phyloP scores from a whole-genome alignment of 176 grass and related monocot species.

The Musa beccarii region DNA sequence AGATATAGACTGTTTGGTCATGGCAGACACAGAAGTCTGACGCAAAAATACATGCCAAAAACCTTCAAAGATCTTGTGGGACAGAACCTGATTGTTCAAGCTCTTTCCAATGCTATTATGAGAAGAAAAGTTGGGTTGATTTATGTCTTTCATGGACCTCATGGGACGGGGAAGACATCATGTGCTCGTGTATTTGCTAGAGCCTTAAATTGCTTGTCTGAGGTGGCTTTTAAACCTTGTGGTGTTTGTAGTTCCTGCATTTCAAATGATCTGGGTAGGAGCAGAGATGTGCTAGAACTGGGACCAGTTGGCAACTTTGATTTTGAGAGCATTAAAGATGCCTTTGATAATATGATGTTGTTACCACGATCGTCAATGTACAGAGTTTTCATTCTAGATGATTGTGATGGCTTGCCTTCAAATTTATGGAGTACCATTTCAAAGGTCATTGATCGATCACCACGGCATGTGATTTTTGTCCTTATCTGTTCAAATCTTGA shows the following conservation, averaged over 20 bases:
- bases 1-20: constrained; percentile 30
- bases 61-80: constrained; percentile 78
- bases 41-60: constrained; percentile 68
- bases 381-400: constrained; percentile 81
- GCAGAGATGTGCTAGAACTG: constrained; percentile 13
- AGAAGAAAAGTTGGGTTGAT: constrained; percentile 58
- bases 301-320: constrained; percentile 11
- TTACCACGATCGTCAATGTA: constrained; percentile 36
- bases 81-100: constrained; percentile 78
- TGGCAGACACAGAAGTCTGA: constrained; percentile 56
- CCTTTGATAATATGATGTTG: constrained; percentile 54
- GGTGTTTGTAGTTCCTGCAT: constrained; percentile 57
- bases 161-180: constrained; percentile 83
- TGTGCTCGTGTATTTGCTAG: constrained; percentile 72
- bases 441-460: constrained; percentile 50
- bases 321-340: constrained; percentile 32
- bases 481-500: constrained; percentile 63
- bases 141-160: constrained; percentile 77
- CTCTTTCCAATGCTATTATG: constrained; percentile 63
- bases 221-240: constrained; percentile 50
- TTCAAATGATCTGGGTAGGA: constrained; percentile 37
- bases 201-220: constrained; percentile 71
- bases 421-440: constrained; percentile 81
- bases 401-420: constrained; percentile 56
- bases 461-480: constrained; percentile 64